A percentile compares a stretch with the other conserved stretches of the same genome.
These are phyloP conservation scores for Amauroascus niger DNA, from an alignment of 2,329 filamentous ascomycete species.

Conservation along the genomic window DNA sequence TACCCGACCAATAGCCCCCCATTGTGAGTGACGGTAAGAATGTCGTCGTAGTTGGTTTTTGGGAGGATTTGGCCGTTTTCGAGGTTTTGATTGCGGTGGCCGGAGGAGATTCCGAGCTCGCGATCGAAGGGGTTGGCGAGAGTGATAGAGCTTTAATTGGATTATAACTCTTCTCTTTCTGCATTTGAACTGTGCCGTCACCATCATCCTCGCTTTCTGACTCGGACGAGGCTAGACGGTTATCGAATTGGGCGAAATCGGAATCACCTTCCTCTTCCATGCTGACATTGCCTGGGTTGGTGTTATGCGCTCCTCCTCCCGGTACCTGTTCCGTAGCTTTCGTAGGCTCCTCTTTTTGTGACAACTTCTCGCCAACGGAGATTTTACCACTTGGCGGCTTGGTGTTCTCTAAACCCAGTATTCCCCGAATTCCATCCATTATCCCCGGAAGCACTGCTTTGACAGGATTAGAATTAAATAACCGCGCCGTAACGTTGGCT, in stretches of 20 bases:
- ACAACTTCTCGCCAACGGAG: neutral
- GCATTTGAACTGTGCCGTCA: constrained; percentile 18
- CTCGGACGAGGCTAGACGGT: constrained; percentile 26
- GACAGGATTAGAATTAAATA: constrained; percentile 52
- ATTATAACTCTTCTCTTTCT: constrained; percentile 12
- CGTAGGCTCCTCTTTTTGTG: neutral
- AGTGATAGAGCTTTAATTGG: constrained; percentile 23
- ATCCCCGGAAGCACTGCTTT: constrained; percentile 45
- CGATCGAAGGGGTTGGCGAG: constrained; percentile 28
- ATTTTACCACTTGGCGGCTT: neutral
- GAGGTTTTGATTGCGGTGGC: constrained; percentile 24
- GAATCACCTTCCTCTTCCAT: neutral
- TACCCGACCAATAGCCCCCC: constrained; percentile 54
- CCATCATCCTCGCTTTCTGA: constrained; percentile 23
- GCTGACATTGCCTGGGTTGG: constrained; percentile 5
- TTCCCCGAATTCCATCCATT: constrained; percentile 32
- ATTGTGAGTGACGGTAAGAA: constrained; percentile 54
- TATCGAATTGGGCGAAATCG: constrained; percentile 26
- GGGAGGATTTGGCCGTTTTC: constrained; percentile 16
- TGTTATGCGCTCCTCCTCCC: neutral
- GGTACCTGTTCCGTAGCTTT: neutral
- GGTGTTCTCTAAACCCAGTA: constrained; percentile 28
- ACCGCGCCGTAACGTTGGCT: constrained; percentile 49
- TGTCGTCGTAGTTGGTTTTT: constrained; percentile 34
- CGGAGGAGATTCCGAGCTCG: constrained; percentile 22